phyloP scores from a whole-genome alignment of 139 green algal genomes.

The Chlamydomonas sp. region DNA sequence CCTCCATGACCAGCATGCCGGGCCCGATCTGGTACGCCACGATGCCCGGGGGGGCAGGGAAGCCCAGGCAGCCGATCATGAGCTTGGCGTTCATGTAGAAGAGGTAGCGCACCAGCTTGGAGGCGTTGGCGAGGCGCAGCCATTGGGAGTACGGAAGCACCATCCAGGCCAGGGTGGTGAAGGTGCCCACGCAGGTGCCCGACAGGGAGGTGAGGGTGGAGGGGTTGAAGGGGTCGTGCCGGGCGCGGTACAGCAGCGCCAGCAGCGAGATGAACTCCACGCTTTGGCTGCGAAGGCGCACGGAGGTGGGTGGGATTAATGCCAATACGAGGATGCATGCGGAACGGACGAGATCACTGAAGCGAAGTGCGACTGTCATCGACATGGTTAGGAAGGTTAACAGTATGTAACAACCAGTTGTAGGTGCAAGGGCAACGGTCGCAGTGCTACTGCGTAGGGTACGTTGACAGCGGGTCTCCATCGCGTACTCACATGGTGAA shows the following conservation, averaged over 20 bases:
- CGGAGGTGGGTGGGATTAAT: neutral
- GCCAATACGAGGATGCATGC: neutral
- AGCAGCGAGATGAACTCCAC: neutral
- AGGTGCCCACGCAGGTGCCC: neutral
- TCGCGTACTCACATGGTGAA: neutral
- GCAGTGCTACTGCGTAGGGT: too few relatives aligned
- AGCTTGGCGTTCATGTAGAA: conserved; percentile 18
- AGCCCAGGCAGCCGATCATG: conserved; percentile 18
- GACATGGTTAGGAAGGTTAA: too few relatives aligned
- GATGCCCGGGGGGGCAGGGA: conserved; percentile 19
- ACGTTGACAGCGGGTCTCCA: too few relatives aligned
- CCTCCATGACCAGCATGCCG: conserved; percentile 33
- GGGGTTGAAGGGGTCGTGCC: neutral
- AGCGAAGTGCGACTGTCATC: too few relatives aligned
- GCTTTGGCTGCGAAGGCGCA: neutral
- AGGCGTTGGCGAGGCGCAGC: neutral
- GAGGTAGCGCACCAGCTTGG: conserved; percentile 10
- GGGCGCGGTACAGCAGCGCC: conserved; percentile 3
- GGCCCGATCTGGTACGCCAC: conserved; percentile 1
- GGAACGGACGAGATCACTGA: too few relatives aligned
- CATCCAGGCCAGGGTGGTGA: neutral
- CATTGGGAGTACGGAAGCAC: neutral
- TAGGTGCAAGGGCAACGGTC: too few relatives aligned
- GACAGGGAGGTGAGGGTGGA: neutral
- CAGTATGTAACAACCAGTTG: too few relatives aligned